Evolutionary conservation across 768 basidiomycete species (phyloP).

Genomic region (Suillus weaverae): DNA sequence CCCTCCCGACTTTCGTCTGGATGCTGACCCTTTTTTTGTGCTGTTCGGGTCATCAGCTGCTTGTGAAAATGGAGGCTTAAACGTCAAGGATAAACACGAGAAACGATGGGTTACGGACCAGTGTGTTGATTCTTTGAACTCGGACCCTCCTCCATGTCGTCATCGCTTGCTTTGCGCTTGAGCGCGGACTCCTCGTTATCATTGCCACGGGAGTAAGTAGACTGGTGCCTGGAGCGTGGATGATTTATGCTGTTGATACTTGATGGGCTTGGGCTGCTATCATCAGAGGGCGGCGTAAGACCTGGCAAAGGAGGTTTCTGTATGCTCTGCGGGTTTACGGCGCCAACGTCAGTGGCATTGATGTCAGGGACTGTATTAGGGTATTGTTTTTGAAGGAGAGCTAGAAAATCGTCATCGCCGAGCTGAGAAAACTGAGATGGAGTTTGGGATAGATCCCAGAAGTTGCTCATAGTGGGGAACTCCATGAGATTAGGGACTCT

Average conservation of each 20-base stretch:
- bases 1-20: conserved; percentile 44
- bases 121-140: conserved; percentile 67
- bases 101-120: conserved; percentile 37
- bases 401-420: conserved; percentile 75
- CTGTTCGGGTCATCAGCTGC: conserved; percentile 26
- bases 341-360: conserved; percentile 34
- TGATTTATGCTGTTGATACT: conserved; percentile 38
- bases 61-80: not conserved
- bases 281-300: conserved; percentile 66
- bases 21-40: conserved; percentile 25
- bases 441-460: conserved; percentile 70
- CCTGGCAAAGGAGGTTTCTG: conserved; percentile 46
- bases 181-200: conserved; percentile 49
- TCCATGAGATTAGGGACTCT: conserved; percentile 18
- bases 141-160: conserved; percentile 63
- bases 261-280: conserved; percentile 78
- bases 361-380: conserved; percentile 31
- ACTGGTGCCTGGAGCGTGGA: conserved; percentile 21
- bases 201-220: conserved; percentile 28
- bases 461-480: conserved; percentile 45
- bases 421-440: conserved; percentile 57
- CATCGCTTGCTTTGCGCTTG: conserved; percentile 78
- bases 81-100: not conserved
- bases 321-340: conserved; percentile 62
- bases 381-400: conserved; percentile 77